Conservation (phyloP, 2,329 filamentous ascomycete species). For the Myriangium duriaei region DNA sequence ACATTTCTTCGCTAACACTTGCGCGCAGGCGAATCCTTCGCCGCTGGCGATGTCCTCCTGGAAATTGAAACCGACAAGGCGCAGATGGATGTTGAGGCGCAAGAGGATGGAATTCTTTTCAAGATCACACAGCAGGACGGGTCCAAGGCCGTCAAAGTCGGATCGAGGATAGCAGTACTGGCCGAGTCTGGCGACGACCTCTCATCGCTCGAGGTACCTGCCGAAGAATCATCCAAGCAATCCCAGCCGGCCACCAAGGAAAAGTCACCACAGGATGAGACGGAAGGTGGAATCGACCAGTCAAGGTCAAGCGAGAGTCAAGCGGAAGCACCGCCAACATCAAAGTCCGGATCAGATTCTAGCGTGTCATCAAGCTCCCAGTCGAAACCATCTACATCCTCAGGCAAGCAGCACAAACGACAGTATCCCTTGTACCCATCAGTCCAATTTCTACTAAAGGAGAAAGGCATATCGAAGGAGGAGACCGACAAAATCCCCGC, state of each 20-base stretch:
- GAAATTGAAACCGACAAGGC: constrained; percentile 94
- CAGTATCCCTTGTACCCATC: constrained; percentile 70
- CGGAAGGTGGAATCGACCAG: constrained; percentile 12
- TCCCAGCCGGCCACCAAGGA: constrained; percentile 20
- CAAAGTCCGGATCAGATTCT: constrained; percentile 16
- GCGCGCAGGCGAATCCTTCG: constrained; percentile 53
- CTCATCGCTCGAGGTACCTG: constrained; percentile 58
- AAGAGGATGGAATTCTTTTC: constrained; percentile 75
- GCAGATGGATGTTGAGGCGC: constrained; percentile 87
- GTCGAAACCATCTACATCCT: constrained; percentile 8
- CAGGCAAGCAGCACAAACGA: constrained; percentile 46
- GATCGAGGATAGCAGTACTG: constrained; percentile 67
- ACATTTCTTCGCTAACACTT: constrained; percentile 15
- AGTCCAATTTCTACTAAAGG: constrained; percentile 67
- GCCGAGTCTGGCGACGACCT: constrained; percentile 75
- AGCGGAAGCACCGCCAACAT: constrained; percentile 17
- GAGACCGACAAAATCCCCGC: constrained; percentile 72
- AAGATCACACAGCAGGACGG: constrained; percentile 69
- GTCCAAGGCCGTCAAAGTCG: constrained; percentile 64
- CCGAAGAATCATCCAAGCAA: constrained; percentile 44
- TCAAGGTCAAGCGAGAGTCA: constrained; percentile 14
- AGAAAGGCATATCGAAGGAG: constrained; percentile 62
- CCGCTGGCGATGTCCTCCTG: constrained; percentile 72
- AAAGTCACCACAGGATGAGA: constrained; percentile 16
- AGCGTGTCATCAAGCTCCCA: background rate